A percentile compares a stretch with the other conserved stretches of the same genome.
These are phyloP conservation scores for Entonaema liquescens DNA, from an alignment of 495 filamentous ascomycete species.

Conservation along the genomic window DNA sequence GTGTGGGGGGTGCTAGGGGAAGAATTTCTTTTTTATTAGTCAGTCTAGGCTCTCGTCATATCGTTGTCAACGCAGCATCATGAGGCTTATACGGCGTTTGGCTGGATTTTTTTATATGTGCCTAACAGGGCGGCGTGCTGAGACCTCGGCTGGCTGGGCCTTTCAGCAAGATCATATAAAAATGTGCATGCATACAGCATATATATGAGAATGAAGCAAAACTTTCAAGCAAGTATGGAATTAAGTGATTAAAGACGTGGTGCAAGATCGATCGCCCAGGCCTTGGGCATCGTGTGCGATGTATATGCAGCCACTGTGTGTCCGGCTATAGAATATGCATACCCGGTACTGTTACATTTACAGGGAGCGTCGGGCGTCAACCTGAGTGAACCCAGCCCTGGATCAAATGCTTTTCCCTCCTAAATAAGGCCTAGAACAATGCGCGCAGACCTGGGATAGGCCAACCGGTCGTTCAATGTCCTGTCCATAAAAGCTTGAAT, in stretches of 20 bases:
- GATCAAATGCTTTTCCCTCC: not conserved
- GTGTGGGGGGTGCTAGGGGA: not conserved
- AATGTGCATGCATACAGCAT: not conserved
- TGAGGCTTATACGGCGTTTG: not conserved
- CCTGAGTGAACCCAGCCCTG: slow-evolving; percentile 2
- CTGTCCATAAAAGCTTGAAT: not conserved
- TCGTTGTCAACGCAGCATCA: not conserved
- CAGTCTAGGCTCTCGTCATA: not conserved
- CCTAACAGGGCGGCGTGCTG: not conserved
- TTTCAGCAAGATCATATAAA: not conserved
- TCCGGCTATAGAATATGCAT: not conserved
- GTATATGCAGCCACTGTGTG: not conserved
- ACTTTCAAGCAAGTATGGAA: too few relatives aligned
- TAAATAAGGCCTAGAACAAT: not conserved
- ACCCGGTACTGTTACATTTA: not conserved
- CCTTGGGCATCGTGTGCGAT: not conserved
- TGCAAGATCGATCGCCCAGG: not conserved
- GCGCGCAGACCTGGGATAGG: slow-evolving; percentile 27
- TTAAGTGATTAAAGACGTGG: not conserved
- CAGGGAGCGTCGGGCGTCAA: not conserved
- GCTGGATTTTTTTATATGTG: not conserved
- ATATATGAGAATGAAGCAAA: not conserved
- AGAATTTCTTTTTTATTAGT: not conserved
- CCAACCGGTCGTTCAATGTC: too few relatives aligned
- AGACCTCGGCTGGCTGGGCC: not conserved